A percentile compares a stretch with the other conserved stretches of the same genome.
These are phyloP conservation scores for Neoarthrinium moseri DNA, from an alignment of 2,329 filamentous ascomycete genomes.

Conservation along the genomic window DNA sequence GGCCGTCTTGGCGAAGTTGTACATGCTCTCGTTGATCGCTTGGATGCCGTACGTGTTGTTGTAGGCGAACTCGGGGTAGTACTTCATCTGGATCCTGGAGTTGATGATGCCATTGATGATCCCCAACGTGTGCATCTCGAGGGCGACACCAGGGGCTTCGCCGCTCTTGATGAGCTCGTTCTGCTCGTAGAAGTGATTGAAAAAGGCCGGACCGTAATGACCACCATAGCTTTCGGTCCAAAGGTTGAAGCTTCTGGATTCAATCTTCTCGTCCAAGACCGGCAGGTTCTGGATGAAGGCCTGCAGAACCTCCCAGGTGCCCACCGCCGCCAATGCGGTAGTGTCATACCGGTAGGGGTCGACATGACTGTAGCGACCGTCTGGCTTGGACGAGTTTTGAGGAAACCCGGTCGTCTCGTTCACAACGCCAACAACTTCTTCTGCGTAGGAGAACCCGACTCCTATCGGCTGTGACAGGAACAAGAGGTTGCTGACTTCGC, in stretches of 20 bases:
- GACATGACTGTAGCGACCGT: slow-evolving; percentile 27
- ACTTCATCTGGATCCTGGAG: slow-evolving; percentile 44
- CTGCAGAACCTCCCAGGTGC: slow-evolving; percentile 28
- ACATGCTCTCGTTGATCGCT: slow-evolving; percentile 55
- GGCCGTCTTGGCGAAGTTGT: slow-evolving; percentile 55
- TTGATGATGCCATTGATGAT: slow-evolving; percentile 58
- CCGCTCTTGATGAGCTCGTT: slow-evolving; percentile 54
- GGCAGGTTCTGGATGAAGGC: slow-evolving; percentile 24
- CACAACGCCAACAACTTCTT: slow-evolving; percentile 22
- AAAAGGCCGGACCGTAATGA: slow-evolving; percentile 42
- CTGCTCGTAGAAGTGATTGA: slow-evolving; percentile 56
- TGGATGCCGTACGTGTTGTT: slow-evolving; percentile 43
- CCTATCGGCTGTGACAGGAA: slow-evolving; percentile 28
- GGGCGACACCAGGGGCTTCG: slow-evolving; percentile 41
- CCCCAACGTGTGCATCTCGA: slow-evolving; percentile 53
- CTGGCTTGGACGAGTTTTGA: slow-evolving; percentile 21
- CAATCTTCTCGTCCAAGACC: slow-evolving; percentile 42
- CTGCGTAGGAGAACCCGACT: slow-evolving; percentile 27
- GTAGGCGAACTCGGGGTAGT: slow-evolving; percentile 37
- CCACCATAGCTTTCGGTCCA: slow-evolving; percentile 56
- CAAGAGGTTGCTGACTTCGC: slow-evolving; percentile 24
- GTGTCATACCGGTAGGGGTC: slow-evolving; percentile 24
- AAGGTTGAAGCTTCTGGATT: slow-evolving; percentile 54
- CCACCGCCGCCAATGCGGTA: slow-evolving; percentile 24
- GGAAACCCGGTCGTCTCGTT: slow-evolving; percentile 23